Base-by-base conservation (phyloP, 169 alveolate genomes). In the Plasmodium vinckei region DNA sequence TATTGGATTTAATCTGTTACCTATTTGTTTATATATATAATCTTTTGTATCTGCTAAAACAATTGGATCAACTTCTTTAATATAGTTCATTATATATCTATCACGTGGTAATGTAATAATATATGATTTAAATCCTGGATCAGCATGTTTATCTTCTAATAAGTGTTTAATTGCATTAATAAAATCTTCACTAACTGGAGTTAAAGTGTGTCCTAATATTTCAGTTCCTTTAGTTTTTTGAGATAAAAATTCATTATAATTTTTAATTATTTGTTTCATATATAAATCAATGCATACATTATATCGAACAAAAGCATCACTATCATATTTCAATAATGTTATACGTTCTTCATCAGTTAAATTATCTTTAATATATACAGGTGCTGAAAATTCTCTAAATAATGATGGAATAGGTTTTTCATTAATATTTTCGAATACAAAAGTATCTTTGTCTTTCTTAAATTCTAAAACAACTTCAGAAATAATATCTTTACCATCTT, bases 311-410 rank as follows among this genome's bases (percentile, higher is more conserved):
- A 94, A 92, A 12, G 94, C 95, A 87, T 97, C 98, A 1, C 97
- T 92, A 93, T 97, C 99, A 59, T 94, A 94, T 17, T 95, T 95
- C 88, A 96, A 87, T 47, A 97, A 89, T 65, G 95, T 89, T 23
- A 97, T 93, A 13, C 95, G 93, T 64, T 96, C 98, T 33, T 92
- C 96, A 39, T 91, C 97, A 1, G 95, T 89, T 87, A 95, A 96
- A 42, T 92, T 92, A 57, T 87, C 94, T 72, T 93, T 94, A 63
- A 97, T 94, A 71, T 94, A 92, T 19, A 96, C 97, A 3, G 99
- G 99, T 5, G 99, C 99, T 1, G 98, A 95, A 72, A 97, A 97
- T 13, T 94, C 97, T 47, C 99, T 94, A 82, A 95, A 93, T 15
- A 96, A 73, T 9, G 98, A 97, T 9, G 96, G 93, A 21, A 96